Evolutionary conservation across 306 rosid species (phyloP).

Genomic region (Psophocarpus tetragonolobus): DNA sequence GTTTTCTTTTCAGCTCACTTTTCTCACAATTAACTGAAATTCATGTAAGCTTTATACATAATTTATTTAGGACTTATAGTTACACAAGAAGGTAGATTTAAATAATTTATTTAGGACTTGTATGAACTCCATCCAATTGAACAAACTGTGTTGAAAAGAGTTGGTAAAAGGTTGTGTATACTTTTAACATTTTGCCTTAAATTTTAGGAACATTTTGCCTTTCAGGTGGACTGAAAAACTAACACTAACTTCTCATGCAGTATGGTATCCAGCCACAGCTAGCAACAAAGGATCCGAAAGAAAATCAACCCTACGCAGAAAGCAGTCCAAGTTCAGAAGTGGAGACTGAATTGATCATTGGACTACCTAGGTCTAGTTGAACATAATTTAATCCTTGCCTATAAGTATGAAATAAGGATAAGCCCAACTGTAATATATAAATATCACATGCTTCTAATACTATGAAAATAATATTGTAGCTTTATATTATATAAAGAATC

Average conservation of each 20-base stretch:
- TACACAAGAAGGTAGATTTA: no score
- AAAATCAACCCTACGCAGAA: slow-evolving; percentile 37
- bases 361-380: slow-evolving; percentile 52
- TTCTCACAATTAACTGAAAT: neutral
- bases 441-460: neutral
- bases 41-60: neutral
- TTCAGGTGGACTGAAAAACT: neutral
- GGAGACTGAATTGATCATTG: slow-evolving; percentile 81
- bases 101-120: neutral
- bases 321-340: slow-evolving; percentile 71
- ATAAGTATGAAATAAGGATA: slow-evolving; percentile 18
- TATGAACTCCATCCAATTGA: neutral
- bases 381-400: slow-evolving; percentile 6
- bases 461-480: slow-evolving; percentile 12
- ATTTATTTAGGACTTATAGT: no score
- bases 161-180: neutral
- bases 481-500: neutral
- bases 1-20: neutral
- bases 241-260: slow-evolving; percentile 32
- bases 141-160: neutral
- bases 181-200: neutral
- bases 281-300: slow-evolving; percentile 26
- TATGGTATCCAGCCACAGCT: slow-evolving; percentile 28
- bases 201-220: neutral
- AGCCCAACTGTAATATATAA: slow-evolving; percentile 20